Base-by-base conservation (phyloP, 1,139 yeast genomes). In the Protomyces inouyei region DNA sequence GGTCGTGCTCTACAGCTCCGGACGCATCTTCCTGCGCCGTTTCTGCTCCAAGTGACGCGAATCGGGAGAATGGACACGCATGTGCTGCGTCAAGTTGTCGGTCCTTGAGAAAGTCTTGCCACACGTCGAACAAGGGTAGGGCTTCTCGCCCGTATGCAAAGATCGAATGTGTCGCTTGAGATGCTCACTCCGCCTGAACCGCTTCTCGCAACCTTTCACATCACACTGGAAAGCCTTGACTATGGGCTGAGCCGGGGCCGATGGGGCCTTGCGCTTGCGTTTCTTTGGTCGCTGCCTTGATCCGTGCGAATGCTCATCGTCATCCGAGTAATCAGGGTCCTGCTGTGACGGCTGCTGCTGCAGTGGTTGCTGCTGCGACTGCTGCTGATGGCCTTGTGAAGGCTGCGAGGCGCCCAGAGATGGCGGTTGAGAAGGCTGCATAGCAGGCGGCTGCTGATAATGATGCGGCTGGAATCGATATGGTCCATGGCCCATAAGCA, bases 171-270 rank as follows among this genome's bases (percentile, higher is more conserved):
- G 95, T 67, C 95, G 80, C 73, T 86, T 86, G 70, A 88, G 76
- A 74, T 88, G 95, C 72, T 88, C 95, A 73, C 86, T 90, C 69
- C 95, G 82, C 72, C 85, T 84, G 76, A 88, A 88, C 65, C 63
- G 57, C 55, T 66, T 66, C 63, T 55, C 60, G 48, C 67, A 66
- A 18, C 57, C 63, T 21, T 52, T 37, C 12, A 52, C 46, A 38
- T 59, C 63, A 40, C 63, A 59, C 9, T 51, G 57, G 25, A 59
- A 59, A 1, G 63, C 52, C 23, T 59, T 59, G 36, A 35, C 25
- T 10, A 52, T 37, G 9, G 14, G 14, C 16, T 37, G 43, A 3
- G 48, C 23, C 2, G 48, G 48, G 23, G 48, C 14, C 48, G 9
- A n/a, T 2, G 48, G 48, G 14, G 48, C 23, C 25, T 43, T 43